These are phyloP conservation scores for Dalbergia cultrata DNA, from an alignment of 306 rosid species.

Conservation along the genomic window DNA sequence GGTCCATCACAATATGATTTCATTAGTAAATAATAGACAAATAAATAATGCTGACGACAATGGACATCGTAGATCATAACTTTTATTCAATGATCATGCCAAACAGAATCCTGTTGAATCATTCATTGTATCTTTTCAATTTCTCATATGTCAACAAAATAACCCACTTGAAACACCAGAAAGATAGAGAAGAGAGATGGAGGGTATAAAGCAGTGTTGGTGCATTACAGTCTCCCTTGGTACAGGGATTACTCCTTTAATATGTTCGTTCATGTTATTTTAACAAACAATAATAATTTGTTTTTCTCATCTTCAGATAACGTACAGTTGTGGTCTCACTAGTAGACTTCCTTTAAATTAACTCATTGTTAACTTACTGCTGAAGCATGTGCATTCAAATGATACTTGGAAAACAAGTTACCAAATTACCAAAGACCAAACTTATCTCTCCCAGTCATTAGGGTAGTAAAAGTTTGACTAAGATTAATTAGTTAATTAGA, in stretches of 20 bases:
- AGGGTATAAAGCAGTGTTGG: background rate
- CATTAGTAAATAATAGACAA: slow-evolving; percentile 9
- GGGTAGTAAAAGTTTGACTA: slow-evolving; percentile 2
- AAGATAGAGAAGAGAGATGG: slow-evolving; percentile 6
- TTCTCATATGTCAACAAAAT: slow-evolving; percentile 22
- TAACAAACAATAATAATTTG: background rate
- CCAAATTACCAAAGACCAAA: slow-evolving; percentile 29
- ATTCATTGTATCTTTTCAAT: slow-evolving; percentile 19
- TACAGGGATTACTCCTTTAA: slow-evolving; percentile 10
- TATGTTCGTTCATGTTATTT: slow-evolving; percentile 7
- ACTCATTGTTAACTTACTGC: slow-evolving; percentile 6
- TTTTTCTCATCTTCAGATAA: background rate
- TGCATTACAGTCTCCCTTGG: background rate
- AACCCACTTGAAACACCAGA: background rate
- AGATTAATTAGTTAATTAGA: background rate
- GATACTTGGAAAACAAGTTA: slow-evolving; percentile 8
- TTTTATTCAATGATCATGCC: background rate
- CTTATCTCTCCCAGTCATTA: background rate
- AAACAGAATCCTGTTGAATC: background rate
- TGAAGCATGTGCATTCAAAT: slow-evolving; percentile 9
- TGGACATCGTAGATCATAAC: slow-evolving; percentile 14
- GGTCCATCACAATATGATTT: slow-evolving; percentile 46
- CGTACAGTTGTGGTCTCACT: background rate
- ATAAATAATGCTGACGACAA: slow-evolving; percentile 2
- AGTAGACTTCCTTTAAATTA: background rate